Percentiles rank a stretch among this genome's conserved stretches.
Conservation (phyloP, 306 rosid species). For the Coriaria nepalensis region DNA sequence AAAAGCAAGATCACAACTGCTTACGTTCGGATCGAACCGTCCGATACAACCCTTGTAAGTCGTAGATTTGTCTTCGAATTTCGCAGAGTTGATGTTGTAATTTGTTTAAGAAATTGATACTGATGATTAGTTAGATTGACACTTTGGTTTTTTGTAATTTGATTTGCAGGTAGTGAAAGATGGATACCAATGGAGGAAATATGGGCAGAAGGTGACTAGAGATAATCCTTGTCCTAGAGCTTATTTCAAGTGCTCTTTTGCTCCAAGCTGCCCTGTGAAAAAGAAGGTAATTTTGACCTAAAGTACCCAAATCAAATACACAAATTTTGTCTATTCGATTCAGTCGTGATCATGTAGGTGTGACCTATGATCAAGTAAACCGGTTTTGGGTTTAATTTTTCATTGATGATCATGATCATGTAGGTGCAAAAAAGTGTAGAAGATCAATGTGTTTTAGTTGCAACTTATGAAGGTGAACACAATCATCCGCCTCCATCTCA, state of each 20-base stretch:
- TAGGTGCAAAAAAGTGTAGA: conserved; percentile 61
- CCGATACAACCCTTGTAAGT: conserved; percentile 8
- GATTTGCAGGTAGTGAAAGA: conserved; percentile 21
- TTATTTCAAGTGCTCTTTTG: conserved; percentile 69
- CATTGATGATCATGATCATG: not conserved
- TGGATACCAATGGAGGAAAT: conserved; percentile 75
- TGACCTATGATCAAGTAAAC: no score
- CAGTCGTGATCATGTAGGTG: no score
- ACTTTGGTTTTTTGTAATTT: no score
- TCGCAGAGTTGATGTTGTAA: not conserved
- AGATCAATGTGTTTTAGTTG: conserved; percentile 32
- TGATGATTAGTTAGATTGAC: no score
- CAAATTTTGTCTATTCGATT: not conserved
- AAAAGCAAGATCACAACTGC: not conserved
- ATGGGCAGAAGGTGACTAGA: conserved; percentile 65
- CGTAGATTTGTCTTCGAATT: not conserved
- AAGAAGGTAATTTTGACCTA: conserved; percentile 26
- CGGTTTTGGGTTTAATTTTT: not conserved
- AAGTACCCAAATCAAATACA: not conserved
- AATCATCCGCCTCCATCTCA: conserved; percentile 42
- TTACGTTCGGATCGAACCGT: not conserved
- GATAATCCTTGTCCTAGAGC: conserved; percentile 71
- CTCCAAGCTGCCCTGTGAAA: conserved; percentile 45
- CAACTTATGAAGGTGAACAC: conserved; percentile 61
- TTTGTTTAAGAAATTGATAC: no score